Conservation (phyloP, 805 yeast species). For the Monosporozyma solicola region DNA sequence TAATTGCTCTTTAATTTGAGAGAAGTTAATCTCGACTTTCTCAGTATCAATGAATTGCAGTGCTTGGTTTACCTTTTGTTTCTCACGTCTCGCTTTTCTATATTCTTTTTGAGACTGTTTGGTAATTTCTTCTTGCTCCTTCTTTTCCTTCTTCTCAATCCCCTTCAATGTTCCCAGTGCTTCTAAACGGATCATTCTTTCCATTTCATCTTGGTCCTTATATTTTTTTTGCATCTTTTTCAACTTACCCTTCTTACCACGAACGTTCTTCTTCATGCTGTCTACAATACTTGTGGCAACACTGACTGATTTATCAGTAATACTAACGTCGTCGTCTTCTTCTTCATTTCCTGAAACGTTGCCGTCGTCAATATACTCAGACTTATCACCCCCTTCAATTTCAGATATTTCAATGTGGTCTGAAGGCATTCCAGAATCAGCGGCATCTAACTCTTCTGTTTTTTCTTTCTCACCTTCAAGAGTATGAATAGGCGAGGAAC, state of each 20-base stretch:
- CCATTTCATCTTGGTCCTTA: slow-evolving; percentile 89
- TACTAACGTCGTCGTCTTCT: slow-evolving; percentile 1
- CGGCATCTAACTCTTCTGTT: slow-evolving; percentile 3
- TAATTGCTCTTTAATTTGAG: slow-evolving; percentile 34
- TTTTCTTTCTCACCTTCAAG: slow-evolving; percentile 5
- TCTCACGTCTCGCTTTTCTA: slow-evolving; percentile 30
- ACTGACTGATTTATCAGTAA: slow-evolving; percentile 2
- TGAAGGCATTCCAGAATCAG: not conserved
- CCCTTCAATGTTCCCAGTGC: slow-evolving; percentile 77
- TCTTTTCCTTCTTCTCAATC: slow-evolving; percentile 31
- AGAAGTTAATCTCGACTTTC: slow-evolving; percentile 38
- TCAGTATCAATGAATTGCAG: slow-evolving; percentile 29
- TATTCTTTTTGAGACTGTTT: slow-evolving; percentile 30
- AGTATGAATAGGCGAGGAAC: not conserved
- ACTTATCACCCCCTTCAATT: slow-evolving; percentile 2
- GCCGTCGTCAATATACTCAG: not conserved
- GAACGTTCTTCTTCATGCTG: slow-evolving; percentile 37
- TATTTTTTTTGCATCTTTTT: slow-evolving; percentile 79
- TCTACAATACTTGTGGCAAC: slow-evolving; percentile 13
- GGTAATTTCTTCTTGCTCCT: slow-evolving; percentile 27
- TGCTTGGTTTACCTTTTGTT: slow-evolving; percentile 32
- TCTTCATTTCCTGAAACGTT: not conserved
- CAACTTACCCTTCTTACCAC: slow-evolving; percentile 81
- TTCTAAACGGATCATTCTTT: slow-evolving; percentile 62
- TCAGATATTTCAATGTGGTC: slow-evolving; percentile 5